A percentile compares a stretch with the other conserved stretches of the same genome.
phyloP scores from a whole-genome alignment of 208 protist genomes.

The Acanthamoeba healyi region DNA sequence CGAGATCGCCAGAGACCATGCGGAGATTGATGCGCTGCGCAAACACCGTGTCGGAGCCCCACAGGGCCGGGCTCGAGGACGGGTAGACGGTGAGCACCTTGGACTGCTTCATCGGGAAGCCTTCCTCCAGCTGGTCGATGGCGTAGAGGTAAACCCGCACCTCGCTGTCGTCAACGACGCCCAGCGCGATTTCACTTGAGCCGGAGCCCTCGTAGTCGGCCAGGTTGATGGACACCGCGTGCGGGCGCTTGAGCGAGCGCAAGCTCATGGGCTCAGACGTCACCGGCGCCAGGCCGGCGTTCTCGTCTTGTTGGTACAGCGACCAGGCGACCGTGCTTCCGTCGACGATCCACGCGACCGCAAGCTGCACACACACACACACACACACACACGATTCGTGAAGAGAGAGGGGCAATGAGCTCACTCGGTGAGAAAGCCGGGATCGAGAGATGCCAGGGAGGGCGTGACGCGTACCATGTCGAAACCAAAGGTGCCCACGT shows the following conservation, averaged over 20 bases:
- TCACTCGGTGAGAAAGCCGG: no score
- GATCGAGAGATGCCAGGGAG: neutral
- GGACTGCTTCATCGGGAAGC: constrained; percentile 5
- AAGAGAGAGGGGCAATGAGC: no score
- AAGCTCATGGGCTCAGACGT: neutral
- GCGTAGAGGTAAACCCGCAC: neutral
- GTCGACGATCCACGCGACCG: constrained; percentile 26
- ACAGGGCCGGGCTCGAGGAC: neutral
- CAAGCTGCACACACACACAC: no score
- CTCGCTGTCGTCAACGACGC: neutral
- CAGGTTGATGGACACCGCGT: constrained; percentile 20
- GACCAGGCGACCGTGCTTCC: neutral
- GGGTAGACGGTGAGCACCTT: constrained; percentile 10
- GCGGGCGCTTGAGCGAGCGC: neutral
- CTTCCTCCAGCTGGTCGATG: neutral
- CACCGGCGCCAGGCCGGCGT: neutral
- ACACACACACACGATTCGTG: no score
- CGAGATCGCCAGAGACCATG: constrained; percentile 15
- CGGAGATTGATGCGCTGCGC: constrained; percentile 1
- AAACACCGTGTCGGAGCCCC: neutral
- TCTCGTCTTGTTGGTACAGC: neutral
- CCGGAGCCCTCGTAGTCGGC: constrained; percentile 58
- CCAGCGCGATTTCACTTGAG: neutral
- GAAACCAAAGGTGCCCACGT: neutral
- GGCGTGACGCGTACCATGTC: neutral